Percentiles rank a stretch among this genome's conserved stretches.
Evolutionary conservation across 345 rosid genomes (phyloP).

Genomic region (Populus nigra): DNA sequence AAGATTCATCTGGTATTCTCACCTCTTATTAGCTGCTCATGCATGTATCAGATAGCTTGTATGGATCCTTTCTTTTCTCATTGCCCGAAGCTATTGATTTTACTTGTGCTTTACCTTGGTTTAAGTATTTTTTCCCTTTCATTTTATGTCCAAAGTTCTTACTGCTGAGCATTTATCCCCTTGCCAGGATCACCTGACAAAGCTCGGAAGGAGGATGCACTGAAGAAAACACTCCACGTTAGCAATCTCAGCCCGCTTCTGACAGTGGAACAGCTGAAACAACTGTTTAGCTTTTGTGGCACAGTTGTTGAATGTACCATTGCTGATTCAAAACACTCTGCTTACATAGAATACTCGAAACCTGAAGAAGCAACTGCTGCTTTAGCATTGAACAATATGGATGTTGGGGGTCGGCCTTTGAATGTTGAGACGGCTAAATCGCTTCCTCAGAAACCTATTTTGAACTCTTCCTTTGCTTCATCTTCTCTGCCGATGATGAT

Average conservation of each 20-base stretch:
- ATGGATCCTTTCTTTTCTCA: neutral
- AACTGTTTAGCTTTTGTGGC: slow-evolving; percentile 90
- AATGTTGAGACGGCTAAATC: slow-evolving; percentile 97
- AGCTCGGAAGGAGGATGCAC: slow-evolving; percentile 50
- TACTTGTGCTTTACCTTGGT: neutral
- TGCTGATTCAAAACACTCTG: slow-evolving; percentile 87
- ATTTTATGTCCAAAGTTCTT: neutral
- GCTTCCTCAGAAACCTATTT: slow-evolving; percentile 67
- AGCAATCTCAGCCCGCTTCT: slow-evolving; percentile 94
- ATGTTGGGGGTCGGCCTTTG: slow-evolving; percentile 86
- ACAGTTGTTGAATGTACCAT: slow-evolving; percentile 75
- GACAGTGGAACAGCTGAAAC: slow-evolving; percentile 85
- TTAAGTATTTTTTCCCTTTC: neutral
- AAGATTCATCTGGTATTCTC: slow-evolving; percentile 59
- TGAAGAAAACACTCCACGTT: slow-evolving; percentile 89
- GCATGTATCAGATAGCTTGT: neutral
- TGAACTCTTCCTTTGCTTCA: slow-evolving; percentile 49
- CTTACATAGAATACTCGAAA: slow-evolving; percentile 82
- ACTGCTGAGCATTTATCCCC: slow-evolving; percentile 9
- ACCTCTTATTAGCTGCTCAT: neutral
- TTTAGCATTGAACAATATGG: slow-evolving; percentile 85
- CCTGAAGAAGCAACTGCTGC: slow-evolving; percentile 92
- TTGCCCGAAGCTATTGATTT: neutral
- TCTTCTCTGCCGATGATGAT: slow-evolving; percentile 94
- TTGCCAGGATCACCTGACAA: slow-evolving; percentile 57